Evolutionary conservation across 768 basidiomycete genomes (phyloP).

Genomic region (Holtermannia corniformis): DNA sequence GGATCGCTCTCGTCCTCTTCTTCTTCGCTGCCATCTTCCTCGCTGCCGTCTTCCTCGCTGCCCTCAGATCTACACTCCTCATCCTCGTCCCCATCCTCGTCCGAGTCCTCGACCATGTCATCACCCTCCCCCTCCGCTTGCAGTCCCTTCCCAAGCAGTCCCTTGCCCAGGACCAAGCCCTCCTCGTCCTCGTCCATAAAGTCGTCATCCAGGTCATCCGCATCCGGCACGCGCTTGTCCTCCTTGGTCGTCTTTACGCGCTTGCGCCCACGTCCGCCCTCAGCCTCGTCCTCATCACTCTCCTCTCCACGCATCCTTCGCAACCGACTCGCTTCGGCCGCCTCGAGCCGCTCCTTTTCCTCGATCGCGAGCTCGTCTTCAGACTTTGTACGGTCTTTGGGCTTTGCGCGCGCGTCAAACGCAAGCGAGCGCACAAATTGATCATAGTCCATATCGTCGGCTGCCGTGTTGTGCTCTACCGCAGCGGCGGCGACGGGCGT

Average conservation of each 20-base stretch:
- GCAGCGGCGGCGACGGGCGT: not conserved
- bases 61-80: slow-evolving; percentile 13
- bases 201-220: slow-evolving; percentile 88
- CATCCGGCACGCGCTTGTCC: slow-evolving; percentile 49
- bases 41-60: slow-evolving; percentile 37
- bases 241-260: slow-evolving; percentile 43
- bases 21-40: slow-evolving; percentile 37
- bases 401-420: slow-evolving; percentile 84
- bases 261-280: slow-evolving; percentile 43
- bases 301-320: slow-evolving; percentile 78
- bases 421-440: slow-evolving; percentile 82
- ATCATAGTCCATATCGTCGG: slow-evolving; percentile 64
- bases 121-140: slow-evolving; percentile 3
- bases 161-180: slow-evolving; percentile 13
- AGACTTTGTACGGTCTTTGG: slow-evolving; percentile 90
- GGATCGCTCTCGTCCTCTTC: slow-evolving; percentile 42
- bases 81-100: slow-evolving; percentile 38
- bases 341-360: slow-evolving; percentile 74
- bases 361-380: slow-evolving; percentile 88
- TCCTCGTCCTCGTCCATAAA: slow-evolving; percentile 39
- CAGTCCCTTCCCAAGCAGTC: slow-evolving; percentile 1
- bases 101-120: slow-evolving; percentile 38
- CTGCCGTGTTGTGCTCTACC: slow-evolving; percentile 8
- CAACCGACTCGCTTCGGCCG: slow-evolving; percentile 66
- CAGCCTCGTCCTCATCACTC: slow-evolving; percentile 53